These are phyloP conservation scores for Fusarium bactridioides DNA, from an alignment of 2,329 filamentous ascomycete genomes.

Conservation along the genomic window DNA sequence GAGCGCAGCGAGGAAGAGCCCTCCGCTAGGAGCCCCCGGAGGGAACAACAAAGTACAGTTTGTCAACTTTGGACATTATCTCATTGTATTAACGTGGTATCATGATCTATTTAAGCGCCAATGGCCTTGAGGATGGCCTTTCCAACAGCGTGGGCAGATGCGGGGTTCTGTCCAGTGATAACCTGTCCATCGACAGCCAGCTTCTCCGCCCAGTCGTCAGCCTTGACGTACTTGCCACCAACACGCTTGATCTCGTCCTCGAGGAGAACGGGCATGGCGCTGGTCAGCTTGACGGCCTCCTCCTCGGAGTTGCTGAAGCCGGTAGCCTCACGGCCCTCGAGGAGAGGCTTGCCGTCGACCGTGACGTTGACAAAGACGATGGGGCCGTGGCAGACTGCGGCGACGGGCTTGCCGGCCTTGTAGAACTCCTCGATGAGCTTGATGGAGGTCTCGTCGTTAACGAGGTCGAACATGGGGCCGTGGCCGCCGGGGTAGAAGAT, in stretches of 20 bases:
- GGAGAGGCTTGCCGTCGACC: conserved; percentile 59
- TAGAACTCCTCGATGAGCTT: conserved; percentile 70
- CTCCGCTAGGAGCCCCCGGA: neutral
- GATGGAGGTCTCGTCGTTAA: conserved; percentile 62
- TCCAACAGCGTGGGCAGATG: conserved; percentile 59
- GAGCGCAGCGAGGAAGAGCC: neutral
- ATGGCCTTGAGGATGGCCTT: conserved; percentile 60
- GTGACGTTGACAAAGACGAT: conserved; percentile 68
- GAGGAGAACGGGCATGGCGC: conserved; percentile 66
- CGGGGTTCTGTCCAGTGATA: conserved; percentile 67
- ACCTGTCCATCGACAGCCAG: conserved; percentile 60
- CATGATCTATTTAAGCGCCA: conserved; percentile 25
- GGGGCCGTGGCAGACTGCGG: conserved; percentile 75
- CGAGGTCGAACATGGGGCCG: conserved; percentile 73
- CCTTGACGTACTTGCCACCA: conserved; percentile 65
- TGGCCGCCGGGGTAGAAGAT: conserved; percentile 66
- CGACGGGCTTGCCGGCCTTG: conserved; percentile 66
- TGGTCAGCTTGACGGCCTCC: conserved; percentile 55
- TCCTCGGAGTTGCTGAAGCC: conserved; percentile 69
- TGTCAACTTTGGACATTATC: neutral
- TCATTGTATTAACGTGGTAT: neutral
- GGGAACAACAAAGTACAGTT: rapidly evolving
- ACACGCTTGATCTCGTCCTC: conserved; percentile 62
- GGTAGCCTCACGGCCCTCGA: conserved; percentile 65
- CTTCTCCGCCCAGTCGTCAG: conserved; percentile 59